Evolutionary conservation across 768 basidiomycete genomes (phyloP).

Genomic region (Suillus paluster): DNA sequence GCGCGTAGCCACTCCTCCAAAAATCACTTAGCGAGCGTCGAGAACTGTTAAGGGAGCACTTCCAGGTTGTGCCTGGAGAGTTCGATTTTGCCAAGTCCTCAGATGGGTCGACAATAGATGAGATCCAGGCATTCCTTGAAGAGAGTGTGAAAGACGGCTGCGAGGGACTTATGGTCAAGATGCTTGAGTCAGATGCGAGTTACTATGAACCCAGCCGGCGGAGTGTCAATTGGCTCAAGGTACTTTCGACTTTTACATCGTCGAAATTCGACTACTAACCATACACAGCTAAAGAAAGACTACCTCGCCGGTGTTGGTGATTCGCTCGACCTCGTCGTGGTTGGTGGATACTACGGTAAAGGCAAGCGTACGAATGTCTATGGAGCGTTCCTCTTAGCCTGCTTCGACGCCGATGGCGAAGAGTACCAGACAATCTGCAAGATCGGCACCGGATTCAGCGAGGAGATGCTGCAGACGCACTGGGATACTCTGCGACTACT

Average conservation of each 20-base stretch:
- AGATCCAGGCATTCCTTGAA: conserved; percentile 93
- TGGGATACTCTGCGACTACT: conserved; percentile 83
- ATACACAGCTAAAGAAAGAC: conserved; percentile 91
- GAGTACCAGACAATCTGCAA: conserved; percentile 98
- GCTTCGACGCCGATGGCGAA: conserved; percentile 93
- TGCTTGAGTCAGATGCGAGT: conserved; percentile 90
- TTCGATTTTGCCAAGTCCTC: conserved; percentile 93
- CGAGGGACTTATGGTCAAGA: conserved; percentile 99
- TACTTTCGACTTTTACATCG: conserved; percentile 32
- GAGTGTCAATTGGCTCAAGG: conserved; percentile 98
- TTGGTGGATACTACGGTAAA: conserved; percentile 96
- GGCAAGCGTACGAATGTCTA: conserved; percentile 98
- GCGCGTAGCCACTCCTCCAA: conserved; percentile 76
- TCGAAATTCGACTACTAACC: not conserved
- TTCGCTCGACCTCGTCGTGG: conserved; percentile 96
- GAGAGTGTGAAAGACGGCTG: conserved; percentile 98
- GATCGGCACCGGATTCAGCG: conserved; percentile 97
- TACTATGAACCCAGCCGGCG: conserved; percentile 95
- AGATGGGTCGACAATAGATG: conserved; percentile 87
- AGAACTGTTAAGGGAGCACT: conserved; percentile 75
- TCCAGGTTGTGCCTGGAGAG: conserved; percentile 82
- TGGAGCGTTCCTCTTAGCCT: conserved; percentile 96
- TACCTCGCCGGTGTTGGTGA: conserved; percentile 97
- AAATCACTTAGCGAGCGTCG: conserved; percentile 77
- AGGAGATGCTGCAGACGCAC: conserved; percentile 83